These are phyloP conservation scores for Mucor saturninus DNA, from an alignment of 371 early-diverging fungal species.

Conservation along the genomic window DNA sequence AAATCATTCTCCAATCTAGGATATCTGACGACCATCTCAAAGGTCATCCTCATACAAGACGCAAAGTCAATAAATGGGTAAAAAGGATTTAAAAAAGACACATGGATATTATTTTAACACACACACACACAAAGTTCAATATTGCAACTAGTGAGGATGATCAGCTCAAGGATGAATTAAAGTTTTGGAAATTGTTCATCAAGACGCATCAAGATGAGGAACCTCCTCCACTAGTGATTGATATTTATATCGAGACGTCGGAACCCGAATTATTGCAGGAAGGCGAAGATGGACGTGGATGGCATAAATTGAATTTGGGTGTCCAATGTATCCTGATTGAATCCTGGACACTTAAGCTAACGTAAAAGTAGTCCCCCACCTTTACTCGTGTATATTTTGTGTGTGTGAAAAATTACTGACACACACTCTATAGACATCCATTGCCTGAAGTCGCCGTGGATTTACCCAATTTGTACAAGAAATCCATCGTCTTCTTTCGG, in stretches of 20 bases:
- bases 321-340: constrained; percentile 66
- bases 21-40: constrained; percentile 3
- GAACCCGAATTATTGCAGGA: constrained; percentile 26
- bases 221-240: constrained; percentile 33
- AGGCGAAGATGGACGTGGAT: constrained; percentile 7
- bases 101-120: neutral
- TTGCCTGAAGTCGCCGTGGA: constrained; percentile 64
- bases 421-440: constrained; percentile 1
- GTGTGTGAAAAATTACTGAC: neutral
- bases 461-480: constrained; percentile 84
- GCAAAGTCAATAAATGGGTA: constrained; percentile 32
- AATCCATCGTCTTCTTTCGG: constrained; percentile 84
- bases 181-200: constrained; percentile 67
- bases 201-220: constrained; percentile 55
- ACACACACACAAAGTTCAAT: constrained; percentile 66
- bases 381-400: neutral
- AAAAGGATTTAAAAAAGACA: neutral
- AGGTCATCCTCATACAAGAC: neutral
- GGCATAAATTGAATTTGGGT: constrained; percentile 6
- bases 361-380: constrained; percentile 44
- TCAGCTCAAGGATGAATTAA: constrained; percentile 68
- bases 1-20: constrained; percentile 61
- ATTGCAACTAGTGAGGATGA: constrained; percentile 74
- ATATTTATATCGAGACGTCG: constrained; percentile 20
- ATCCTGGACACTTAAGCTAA: constrained; percentile 76